Conservation (phyloP, 257 asterid species). For the Verbena officinalis region DNA sequence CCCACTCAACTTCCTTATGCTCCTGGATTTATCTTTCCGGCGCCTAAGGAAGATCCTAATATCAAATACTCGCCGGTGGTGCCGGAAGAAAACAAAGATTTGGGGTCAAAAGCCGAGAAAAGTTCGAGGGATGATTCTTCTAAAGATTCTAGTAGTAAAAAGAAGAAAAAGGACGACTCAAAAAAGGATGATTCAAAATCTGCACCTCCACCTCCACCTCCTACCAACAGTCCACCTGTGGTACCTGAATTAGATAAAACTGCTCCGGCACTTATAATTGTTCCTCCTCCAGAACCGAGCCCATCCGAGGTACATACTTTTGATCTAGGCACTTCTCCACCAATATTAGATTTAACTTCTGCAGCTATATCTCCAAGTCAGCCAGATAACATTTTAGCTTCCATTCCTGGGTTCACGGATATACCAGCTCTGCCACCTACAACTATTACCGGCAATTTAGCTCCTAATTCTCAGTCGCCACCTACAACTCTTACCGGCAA, state of each 20-base stretch:
- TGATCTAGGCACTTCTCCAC: neutral
- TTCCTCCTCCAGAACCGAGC: neutral
- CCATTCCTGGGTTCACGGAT: too few relatives aligned
- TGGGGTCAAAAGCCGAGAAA: slow-evolving; percentile 38
- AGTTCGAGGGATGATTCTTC: neutral
- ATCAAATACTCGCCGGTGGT: slow-evolving; percentile 60
- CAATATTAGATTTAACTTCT: neutral
- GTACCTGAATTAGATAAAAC: neutral
- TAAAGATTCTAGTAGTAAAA: too few relatives aligned
- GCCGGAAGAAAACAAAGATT: slow-evolving; percentile 66
- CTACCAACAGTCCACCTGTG: neutral
- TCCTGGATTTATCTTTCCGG: slow-evolving; percentile 51
- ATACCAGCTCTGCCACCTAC: neutral
- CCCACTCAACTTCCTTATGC: slow-evolving; percentile 47
- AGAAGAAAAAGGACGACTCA: too few relatives aligned
- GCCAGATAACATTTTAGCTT: too few relatives aligned
- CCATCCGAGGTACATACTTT: neutral
- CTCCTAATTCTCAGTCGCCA: too few relatives aligned
- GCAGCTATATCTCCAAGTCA: slow-evolving; percentile 2
- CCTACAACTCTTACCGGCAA: neutral
- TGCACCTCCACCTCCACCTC: slow-evolving; percentile 2
- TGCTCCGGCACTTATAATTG: neutral
- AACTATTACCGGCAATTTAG: too few relatives aligned
- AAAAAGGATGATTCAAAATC: neutral
- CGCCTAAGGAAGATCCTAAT: slow-evolving; percentile 50